These are phyloP conservation scores for Tagetes patula DNA, from an alignment of 129 eudicot species.

Conservation along the genomic window DNA sequence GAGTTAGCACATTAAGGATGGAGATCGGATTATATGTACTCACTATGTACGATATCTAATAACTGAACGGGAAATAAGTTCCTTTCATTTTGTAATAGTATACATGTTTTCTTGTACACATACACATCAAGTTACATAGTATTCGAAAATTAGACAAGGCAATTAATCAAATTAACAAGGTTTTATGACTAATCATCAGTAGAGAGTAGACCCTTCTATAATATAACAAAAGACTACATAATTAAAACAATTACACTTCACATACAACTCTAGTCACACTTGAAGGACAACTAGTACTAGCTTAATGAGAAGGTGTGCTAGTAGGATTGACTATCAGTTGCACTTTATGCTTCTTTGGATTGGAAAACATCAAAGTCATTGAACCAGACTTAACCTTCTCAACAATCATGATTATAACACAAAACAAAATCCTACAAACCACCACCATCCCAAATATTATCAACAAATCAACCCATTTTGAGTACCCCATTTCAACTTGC, in stretches of 20 bases:
- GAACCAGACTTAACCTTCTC: slow-evolving; percentile 40
- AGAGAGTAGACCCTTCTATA: too few species aligned
- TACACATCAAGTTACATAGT: too few species aligned
- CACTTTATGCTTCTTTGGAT: slow-evolving; percentile 19
- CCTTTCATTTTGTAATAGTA: too few species aligned
- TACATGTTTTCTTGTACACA: too few species aligned
- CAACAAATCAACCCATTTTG: slow-evolving; percentile 66
- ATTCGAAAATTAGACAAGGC: too few species aligned
- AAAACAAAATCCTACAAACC: slow-evolving; percentile 47
- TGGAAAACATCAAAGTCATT: slow-evolving; percentile 3
- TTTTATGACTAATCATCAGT: too few species aligned
- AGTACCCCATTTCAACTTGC: slow-evolving; percentile 60
- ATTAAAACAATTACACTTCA: neutral
- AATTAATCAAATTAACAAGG: too few species aligned
- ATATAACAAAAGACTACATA: too few species aligned
- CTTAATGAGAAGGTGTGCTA: slow-evolving; percentile 18
- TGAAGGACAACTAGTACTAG: neutral
- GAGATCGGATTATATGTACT: too few species aligned
- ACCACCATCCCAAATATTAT: slow-evolving; percentile 54
- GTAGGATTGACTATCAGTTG: slow-evolving; percentile 28
- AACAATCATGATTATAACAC: slow-evolving; percentile 37
- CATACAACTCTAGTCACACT: neutral
- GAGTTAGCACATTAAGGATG: too few species aligned
- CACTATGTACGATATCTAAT: too few species aligned
- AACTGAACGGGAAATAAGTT: too few species aligned